Base-by-base conservation (phyloP, 805 yeast species). In the Cyberlindnera lachancei region DNA sequence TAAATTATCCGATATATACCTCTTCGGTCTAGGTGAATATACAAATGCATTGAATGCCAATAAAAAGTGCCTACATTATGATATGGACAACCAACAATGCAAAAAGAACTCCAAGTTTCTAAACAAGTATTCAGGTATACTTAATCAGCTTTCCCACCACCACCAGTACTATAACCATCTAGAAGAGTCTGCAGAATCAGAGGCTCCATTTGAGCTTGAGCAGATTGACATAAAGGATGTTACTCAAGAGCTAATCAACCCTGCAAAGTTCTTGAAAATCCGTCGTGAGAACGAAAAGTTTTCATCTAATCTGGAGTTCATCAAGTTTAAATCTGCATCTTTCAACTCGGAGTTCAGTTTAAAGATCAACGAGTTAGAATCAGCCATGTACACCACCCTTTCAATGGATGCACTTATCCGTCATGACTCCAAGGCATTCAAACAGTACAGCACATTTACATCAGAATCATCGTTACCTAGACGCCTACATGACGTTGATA, bases 61-160 rank as follows among this genome's bases (percentile, higher is more conserved):
- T 17, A 71, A 79, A 43, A 75, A 70, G 41, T 87, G 96, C 52
- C 59, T 90, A 30, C 75, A 81, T 34, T 67, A 74, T 27, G 90
- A 90, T 54, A 82, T 85, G 55, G 96, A 85, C 40, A 70, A 68
- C 42, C 58, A 59, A 18, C 59, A 56, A 3, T 86, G 95, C 54
- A 73, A 76, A 19, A 58, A 50, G 13, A 47, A 68, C 19, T 70
- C 83, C 9, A 71, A 78, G 44, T 53, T 75, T n/a, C 60, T 60
- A 35, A 62, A 71, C 19, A 70, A 67, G 36, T 57, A 75, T 37
- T 56, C 50, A 23, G 27, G 19, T 31, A 35, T 46, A 40, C 50
- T 46, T 27, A 50, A 26, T 38, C 61, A 52, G 35, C 58, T 65
- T 59, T 37, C 58, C 41, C 45, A 58, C 45, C 25, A 70, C 18